These are phyloP conservation scores for Striga asiatica DNA, from an alignment of 257 asterid genomes.

Conservation along the genomic window DNA sequence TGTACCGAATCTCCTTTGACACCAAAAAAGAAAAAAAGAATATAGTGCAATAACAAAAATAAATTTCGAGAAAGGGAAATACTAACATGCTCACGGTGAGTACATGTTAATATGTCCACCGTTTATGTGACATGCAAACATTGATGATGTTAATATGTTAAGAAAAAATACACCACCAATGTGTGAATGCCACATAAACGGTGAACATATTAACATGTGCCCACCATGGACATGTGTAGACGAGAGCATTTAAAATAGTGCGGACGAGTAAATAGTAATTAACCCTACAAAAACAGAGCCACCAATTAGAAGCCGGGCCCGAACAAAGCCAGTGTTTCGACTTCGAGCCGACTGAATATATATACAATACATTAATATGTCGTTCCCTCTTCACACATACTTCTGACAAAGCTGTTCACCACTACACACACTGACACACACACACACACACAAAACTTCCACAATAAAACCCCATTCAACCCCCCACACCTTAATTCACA, in stretches of 20 bases:
- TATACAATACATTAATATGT: not conserved
- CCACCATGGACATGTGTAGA: no score
- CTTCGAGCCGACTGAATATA: conserved; percentile 58
- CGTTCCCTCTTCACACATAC: conserved; percentile 11
- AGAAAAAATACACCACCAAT: no score
- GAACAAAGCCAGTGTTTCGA: conserved; percentile 31
- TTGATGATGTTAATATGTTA: no score
- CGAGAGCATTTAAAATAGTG: not conserved
- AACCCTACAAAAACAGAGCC: conserved; percentile 15
- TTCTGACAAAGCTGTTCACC: conserved; percentile 48
- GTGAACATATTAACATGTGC: no score
- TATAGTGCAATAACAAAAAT: no score
- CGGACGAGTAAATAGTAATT: conserved; percentile 5
- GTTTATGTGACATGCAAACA: no score
- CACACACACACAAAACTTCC: conserved; percentile 2
- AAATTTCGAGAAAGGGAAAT: no score
- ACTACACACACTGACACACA: conserved; percentile 24
- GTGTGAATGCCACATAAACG: no score
- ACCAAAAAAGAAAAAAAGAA: no score
- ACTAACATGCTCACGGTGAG: no score
- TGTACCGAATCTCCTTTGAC: no score
- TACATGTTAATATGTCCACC: no score
- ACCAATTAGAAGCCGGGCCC: conserved; percentile 35
- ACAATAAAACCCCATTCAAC: conserved; percentile 21
- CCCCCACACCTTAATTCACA: not conserved